These are phyloP conservation scores for Talaromyces piceae DNA, from an alignment of 2,329 filamentous ascomycete species.

Conservation along the genomic window DNA sequence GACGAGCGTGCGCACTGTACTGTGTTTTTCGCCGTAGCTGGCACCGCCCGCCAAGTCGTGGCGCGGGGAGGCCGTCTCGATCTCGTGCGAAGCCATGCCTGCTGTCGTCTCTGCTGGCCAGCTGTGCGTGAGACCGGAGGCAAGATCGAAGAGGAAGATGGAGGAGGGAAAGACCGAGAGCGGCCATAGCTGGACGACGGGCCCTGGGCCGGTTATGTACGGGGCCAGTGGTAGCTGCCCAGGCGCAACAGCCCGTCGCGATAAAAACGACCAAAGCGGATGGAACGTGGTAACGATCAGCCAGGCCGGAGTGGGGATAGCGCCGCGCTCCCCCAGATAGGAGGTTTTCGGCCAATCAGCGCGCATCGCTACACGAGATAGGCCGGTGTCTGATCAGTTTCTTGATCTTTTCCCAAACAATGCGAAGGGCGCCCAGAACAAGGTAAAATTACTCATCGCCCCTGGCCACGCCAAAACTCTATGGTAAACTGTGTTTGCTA, in stretches of 20 bases:
- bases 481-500: too few species aligned
- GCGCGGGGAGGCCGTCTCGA: neutral
- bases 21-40: slow-evolving; percentile 18
- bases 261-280: neutral
- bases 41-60: neutral
- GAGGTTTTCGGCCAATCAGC: neutral
- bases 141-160: neutral
- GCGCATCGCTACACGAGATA: too few species aligned
- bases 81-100: neutral
- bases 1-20: slow-evolving; percentile 26
- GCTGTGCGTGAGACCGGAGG: too few species aligned
- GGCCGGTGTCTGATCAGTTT: neutral
- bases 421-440: too few species aligned
- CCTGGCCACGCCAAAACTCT: too few species aligned
- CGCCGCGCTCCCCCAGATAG: neutral
- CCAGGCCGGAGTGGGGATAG: neutral
- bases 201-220: neutral
- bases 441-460: too few species aligned
- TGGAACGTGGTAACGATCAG: neutral
- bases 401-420: neutral
- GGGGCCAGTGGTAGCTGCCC: neutral
- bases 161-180: neutral
- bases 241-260: too few species aligned
- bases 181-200: neutral
- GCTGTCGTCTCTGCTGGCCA: neutral